These are phyloP conservation scores for Mycena leptocephala DNA, from an alignment of 768 basidiomycete species.

Conservation along the genomic window DNA sequence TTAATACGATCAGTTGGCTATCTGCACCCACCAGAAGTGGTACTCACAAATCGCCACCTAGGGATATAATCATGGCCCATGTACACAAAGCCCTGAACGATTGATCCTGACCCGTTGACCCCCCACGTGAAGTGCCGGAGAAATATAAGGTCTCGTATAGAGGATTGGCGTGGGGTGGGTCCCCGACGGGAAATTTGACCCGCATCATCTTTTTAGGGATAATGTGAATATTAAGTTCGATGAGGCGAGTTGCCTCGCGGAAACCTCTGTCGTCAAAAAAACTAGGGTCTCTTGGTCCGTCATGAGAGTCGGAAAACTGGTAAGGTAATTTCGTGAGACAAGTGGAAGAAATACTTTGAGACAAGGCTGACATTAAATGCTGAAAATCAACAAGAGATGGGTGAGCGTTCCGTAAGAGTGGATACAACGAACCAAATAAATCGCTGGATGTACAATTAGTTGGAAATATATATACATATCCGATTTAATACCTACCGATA, in stretches of 20 bases:
- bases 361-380: constrained; percentile 64
- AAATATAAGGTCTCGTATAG: constrained; percentile 65
- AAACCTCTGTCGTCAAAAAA: constrained; percentile 73
- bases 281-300: constrained; percentile 56
- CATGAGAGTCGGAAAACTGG: constrained; percentile 53
- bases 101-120: constrained; percentile 58
- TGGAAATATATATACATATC: neutral
- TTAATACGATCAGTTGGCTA: constrained; percentile 42
- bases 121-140: constrained; percentile 60
- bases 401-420: neutral
- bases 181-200: constrained; percentile 42
- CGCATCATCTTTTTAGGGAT: constrained; percentile 52
- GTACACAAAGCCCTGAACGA: constrained; percentile 65
- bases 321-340: constrained; percentile 15
- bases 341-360: neutral
- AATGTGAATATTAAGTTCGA: constrained; percentile 70
- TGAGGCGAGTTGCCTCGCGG: constrained; percentile 76
- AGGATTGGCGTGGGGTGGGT: constrained; percentile 39
- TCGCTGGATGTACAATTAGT: constrained; percentile 47
- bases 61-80: constrained; percentile 64
- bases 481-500: constrained; percentile 65
- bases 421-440: constrained; percentile 56
- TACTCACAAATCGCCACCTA: constrained; percentile 75
- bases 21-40: neutral
- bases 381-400: constrained; percentile 32